phyloP scores from a whole-genome alignment of 148 eudicot genomes.

The Euryodendron excelsum region DNA sequence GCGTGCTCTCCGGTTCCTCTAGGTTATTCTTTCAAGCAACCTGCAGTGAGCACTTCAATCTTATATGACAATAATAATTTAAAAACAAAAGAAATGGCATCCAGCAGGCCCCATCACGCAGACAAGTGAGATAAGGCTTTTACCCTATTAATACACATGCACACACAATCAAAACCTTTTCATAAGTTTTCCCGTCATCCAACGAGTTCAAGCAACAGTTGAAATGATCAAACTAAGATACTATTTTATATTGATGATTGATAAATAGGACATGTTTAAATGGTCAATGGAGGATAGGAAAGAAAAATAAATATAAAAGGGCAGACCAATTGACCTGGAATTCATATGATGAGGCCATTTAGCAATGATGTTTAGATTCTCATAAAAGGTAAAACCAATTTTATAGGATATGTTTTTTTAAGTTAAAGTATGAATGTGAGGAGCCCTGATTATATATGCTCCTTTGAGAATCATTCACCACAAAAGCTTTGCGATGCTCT shows the following conservation, averaged over 20 bases:
- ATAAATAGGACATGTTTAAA: not conserved
- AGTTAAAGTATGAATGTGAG: not conserved
- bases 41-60: not conserved
- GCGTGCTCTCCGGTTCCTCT: not conserved
- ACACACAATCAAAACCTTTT: too few relatives aligned
- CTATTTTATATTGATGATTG: not conserved
- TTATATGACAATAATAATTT: not conserved
- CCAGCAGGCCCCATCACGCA: not conserved
- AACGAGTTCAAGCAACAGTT: not conserved
- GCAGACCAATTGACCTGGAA: not conserved
- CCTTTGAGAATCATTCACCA: constrained; percentile 12
- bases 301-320: not conserved
- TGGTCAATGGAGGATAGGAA: not conserved
- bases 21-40: not conserved
- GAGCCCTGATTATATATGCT: not conserved
- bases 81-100: not conserved
- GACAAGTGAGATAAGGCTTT: not conserved
- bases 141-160: too few relatives aligned
- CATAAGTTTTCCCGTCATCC: too few relatives aligned
- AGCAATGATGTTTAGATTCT: not conserved
- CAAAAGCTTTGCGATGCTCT: constrained; percentile 38
- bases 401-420: too few relatives aligned
- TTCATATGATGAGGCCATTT: not conserved
- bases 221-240: not conserved
- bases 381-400: too few relatives aligned